Evolutionary conservation across 306 rosid species (phyloP), one percentile per base, ranked within the genome.

Genomic region (Trichosanthes truncata): DNA sequence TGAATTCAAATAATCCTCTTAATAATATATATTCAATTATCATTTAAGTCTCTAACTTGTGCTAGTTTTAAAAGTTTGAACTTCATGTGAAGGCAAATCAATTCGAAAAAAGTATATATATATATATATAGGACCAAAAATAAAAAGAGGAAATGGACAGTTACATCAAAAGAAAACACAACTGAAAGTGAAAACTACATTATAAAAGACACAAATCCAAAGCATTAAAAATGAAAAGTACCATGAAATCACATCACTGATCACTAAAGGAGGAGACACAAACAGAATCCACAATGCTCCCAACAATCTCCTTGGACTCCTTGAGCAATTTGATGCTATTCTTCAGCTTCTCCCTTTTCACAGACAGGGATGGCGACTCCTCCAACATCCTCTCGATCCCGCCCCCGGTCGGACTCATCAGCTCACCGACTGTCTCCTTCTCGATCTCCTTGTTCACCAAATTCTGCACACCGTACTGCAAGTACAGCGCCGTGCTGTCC

Each of bases 401-500:
- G 0, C 82, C 82, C 15, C 76, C 51, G 0, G 66, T 4, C 2
- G 77, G 67, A 21, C 25, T 67, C 82, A 79, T 79, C 75, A 79
- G 51, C 82, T 79, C 82, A 0, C 53, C 18, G 0, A 79, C 55
- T 1, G 76, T 79, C 56, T 67, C 82, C 9, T 43, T 51, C 41
- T 79, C 82, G 4, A 79, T 79, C 67, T 52, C 82, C 15, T 52
- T 79, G 77, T 79, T 79, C 65, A 79, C 82, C 55, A 79, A 62
- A 12, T 38, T 79, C 43, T 79, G 67, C 41, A 79, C 10, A 29
- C 82, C 17, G 40, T 20, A 79, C 77, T 79, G 82, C 82, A 79
- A 25, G 43, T 79, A 53, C n/a, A 79, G 38, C 36, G 76, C 82
- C 6, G 82, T 49, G 67, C 82, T 65, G 38, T 79, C 82, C 12